Evolutionary conservation across 2,329 filamentous ascomycete species (phyloP), one percentile per base, ranked within the genome.

Genomic region (Fusarium burgessii): DNA sequence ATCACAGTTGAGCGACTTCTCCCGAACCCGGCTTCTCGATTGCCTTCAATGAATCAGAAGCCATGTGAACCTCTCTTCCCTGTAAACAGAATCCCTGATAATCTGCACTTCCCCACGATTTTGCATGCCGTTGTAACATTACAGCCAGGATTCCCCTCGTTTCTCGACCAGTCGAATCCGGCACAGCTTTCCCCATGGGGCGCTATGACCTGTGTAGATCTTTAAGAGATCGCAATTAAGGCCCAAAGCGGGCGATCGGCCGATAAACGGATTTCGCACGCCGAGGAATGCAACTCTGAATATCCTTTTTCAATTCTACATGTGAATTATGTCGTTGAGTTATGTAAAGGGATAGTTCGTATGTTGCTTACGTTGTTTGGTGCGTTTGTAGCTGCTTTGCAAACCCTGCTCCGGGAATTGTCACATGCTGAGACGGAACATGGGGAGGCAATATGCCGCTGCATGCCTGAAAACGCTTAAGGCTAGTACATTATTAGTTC

Each of bases 201-300:
- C 23, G 36, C 20, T 15, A 23, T 25, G 46, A 23, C 58, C 27
- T 56, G n/a, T 54, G 55, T 40, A 66, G 61, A 72, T 72, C 70
- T 52, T 50, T n/a, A 43, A 45, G 33, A 7, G 29, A 54, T 45
- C 38, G 41, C n/a, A 38, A 18, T 62, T 45, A 41, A 27, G 41
- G 41, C 45, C 52, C 57, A 63, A 57, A 56, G 36, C 52, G 49
- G 66, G 51, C 66, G 64, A 68, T 35, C 42, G 58, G 23, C 64
- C 66, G 58, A 54, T 27, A 35, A 12, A 11, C 35, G 23, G 11
- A 27, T 25, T 41, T 59, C 61, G 61, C 35, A 35, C 46, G 54
- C 70, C 69, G 70, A 70, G 65, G 61, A 54, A 67, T 67, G 38
- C 33, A 38, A 64, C 62, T 38, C 27, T 47, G 20, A 9, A 29